These are phyloP conservation scores for Echria macrotheca DNA, from an alignment of 495 filamentous ascomycete species.

Conservation along the genomic window DNA sequence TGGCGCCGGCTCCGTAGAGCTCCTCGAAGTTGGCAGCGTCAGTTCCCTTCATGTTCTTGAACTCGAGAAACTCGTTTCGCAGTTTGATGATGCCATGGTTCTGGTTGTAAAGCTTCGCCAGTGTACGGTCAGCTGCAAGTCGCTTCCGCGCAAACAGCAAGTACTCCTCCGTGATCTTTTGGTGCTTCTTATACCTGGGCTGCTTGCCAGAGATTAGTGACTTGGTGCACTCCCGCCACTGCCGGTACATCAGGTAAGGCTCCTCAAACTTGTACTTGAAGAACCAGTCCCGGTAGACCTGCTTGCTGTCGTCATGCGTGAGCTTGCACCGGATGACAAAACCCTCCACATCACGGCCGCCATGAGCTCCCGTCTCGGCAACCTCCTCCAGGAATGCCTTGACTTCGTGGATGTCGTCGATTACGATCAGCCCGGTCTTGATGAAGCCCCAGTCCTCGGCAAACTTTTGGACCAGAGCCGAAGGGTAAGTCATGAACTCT, in stretches of 20 bases:
- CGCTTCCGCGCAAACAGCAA: slow-evolving; percentile 70
- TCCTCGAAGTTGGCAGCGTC: slow-evolving; percentile 52
- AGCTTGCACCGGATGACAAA: slow-evolving; percentile 92
- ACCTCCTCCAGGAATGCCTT: slow-evolving; percentile 75
- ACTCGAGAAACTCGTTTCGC: slow-evolving; percentile 76
- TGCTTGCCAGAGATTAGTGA: slow-evolving; percentile 69
- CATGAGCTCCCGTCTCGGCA: slow-evolving; percentile 79
- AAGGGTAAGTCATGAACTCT: slow-evolving; percentile 78
- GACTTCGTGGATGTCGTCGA: slow-evolving; percentile 66
- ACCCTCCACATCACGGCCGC: slow-evolving; percentile 88
- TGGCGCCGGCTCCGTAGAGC: slow-evolving; percentile 17
- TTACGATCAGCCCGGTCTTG: slow-evolving; percentile 74
- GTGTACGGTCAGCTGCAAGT: slow-evolving; percentile 56
- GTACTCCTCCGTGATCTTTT: slow-evolving; percentile 87
- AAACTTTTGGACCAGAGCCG: slow-evolving; percentile 74
- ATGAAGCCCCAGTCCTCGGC: slow-evolving; percentile 92
- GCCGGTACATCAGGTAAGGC: slow-evolving; percentile 95
- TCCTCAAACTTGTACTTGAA: slow-evolving; percentile 99
- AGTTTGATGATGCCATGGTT: slow-evolving; percentile 97
- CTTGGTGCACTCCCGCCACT: slow-evolving; percentile 98
- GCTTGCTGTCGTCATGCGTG: slow-evolving; percentile 25
- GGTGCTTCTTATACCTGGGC: slow-evolving; percentile 78
- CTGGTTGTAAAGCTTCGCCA: slow-evolving; percentile 62
- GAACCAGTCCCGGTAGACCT: slow-evolving; percentile 79
- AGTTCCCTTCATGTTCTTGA: slow-evolving; percentile 75